phyloP scores from a whole-genome alignment of 768 basidiomycete genomes.

The Phallus indusiatus region DNA sequence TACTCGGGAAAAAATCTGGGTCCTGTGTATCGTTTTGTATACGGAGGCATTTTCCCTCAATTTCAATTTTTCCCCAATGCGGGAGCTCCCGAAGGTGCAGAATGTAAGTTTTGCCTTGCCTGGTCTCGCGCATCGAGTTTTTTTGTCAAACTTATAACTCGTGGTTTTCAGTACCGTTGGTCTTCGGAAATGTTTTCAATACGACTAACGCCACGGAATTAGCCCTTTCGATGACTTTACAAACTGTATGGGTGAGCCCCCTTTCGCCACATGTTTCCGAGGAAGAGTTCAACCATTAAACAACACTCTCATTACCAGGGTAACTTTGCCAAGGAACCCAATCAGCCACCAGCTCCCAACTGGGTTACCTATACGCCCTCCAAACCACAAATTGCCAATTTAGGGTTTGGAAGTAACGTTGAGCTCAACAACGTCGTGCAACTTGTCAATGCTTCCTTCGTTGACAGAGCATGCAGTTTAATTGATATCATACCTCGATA shows the following conservation, averaged over 20 bases:
- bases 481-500: background rate
- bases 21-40: slow-evolving; percentile 3
- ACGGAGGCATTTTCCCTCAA: slow-evolving; percentile 3
- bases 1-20: background rate
- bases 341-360: slow-evolving; percentile 6
- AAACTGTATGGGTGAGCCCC: slow-evolving; percentile 3
- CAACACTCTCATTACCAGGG: background rate
- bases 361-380: slow-evolving; percentile 1
- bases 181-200: slow-evolving; percentile 3
- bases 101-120: slow-evolving; percentile 6
- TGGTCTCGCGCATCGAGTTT: background rate
- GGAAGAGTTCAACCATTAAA: background rate
- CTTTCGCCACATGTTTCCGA: too few species aligned
- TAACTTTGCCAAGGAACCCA: slow-evolving; percentile 7
- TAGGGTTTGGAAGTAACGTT: slow-evolving; percentile 1
- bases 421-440: background rate
- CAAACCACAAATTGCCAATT: background rate
- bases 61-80: slow-evolving; percentile 7
- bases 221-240: slow-evolving; percentile 3
- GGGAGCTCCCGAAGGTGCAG: slow-evolving; percentile 2
- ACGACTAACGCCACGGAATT: slow-evolving; percentile 5
- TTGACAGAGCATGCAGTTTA: slow-evolving; percentile 3
- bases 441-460: slow-evolving; percentile 1
- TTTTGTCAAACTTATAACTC: background rate
- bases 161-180: background rate